Percentiles rank a stretch among this genome's conserved stretches.
phyloP scores from a whole-genome alignment of 2,329 filamentous ascomycete species.

The Colletotrichum lindemuthianum region DNA sequence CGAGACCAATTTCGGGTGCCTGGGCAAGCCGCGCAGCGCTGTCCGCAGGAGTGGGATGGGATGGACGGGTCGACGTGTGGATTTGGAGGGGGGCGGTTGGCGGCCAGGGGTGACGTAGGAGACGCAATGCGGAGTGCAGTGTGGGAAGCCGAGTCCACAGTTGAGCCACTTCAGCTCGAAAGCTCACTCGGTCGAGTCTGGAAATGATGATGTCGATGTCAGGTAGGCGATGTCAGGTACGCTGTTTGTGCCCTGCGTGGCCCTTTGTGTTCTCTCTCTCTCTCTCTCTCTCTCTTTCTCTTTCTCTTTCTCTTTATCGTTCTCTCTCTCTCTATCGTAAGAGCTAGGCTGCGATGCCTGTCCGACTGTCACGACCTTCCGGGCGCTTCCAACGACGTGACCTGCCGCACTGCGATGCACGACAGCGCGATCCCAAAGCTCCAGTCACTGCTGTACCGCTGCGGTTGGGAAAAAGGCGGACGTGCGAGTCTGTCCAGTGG shows the following conservation, averaged over 20 bases:
- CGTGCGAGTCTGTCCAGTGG: too few relatives aligned
- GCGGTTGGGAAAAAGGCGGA: too few relatives aligned
- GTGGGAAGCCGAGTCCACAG: too few relatives aligned
- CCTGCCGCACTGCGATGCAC: not conserved
- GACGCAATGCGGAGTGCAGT: constrained; percentile 27
- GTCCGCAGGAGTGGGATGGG: not conserved
- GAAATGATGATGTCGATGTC: not conserved
- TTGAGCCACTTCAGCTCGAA: too few relatives aligned
- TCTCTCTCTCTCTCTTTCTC: too few relatives aligned
- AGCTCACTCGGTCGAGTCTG: too few relatives aligned
- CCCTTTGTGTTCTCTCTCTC: too few relatives aligned
- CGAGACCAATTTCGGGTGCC: constrained; percentile 20
- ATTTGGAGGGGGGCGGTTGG: not conserved
- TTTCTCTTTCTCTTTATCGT: too few relatives aligned
- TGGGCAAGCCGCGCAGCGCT: too few relatives aligned
- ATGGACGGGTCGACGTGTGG: not conserved
- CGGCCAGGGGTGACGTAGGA: constrained; percentile 32
- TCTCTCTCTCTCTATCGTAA: constrained; percentile 8
- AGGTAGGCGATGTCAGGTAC: constrained; percentile 27
- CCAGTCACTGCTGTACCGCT: too few relatives aligned
- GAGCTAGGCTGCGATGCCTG: constrained; percentile 21
- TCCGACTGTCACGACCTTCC: constrained; percentile 22
- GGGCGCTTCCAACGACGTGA: constrained; percentile 1
- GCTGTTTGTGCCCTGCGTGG: too few relatives aligned
- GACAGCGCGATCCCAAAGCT: too few relatives aligned